A percentile compares a stretch with the other conserved stretches of the same genome.
phyloP scores from a whole-genome alignment of 805 yeast genomes.

The Alloascoidea africana region DNA sequence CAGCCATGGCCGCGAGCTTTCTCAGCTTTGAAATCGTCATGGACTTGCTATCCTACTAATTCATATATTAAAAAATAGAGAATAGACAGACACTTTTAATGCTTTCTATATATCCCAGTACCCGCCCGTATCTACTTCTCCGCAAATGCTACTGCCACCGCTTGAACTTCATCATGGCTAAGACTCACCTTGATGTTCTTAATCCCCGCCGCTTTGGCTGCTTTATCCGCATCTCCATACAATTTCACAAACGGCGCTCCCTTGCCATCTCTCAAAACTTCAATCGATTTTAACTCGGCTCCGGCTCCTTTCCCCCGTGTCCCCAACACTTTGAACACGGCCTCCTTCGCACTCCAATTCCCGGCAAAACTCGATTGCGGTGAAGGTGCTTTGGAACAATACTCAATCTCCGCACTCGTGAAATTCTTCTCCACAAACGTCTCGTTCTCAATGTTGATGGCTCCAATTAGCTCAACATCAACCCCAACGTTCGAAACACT shows the following conservation, averaged over 20 bases:
- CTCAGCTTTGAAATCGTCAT: constrained; percentile 65
- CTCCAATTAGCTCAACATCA: constrained; percentile 80
- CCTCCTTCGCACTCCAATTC: constrained; percentile 98
- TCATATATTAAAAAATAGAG: too few species aligned
- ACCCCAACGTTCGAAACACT: constrained; percentile 81
- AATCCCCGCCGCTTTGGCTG: constrained; percentile 61
- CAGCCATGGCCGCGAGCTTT: constrained; percentile 96
- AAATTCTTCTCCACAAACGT: constrained; percentile 90
- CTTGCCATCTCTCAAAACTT: constrained; percentile 54
- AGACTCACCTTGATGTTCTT: constrained; percentile 71
- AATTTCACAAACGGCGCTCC: constrained; percentile 77
- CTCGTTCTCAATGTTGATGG: constrained; percentile 71
- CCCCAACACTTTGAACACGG: constrained; percentile 91
- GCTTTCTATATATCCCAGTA: too few species aligned
- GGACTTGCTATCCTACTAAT: constrained; percentile 16
- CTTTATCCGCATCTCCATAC: constrained; percentile 59
- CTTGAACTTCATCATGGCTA: constrained; percentile 93
- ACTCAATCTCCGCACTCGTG: constrained; percentile 63
- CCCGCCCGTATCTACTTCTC: too few species aligned
- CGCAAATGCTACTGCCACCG: constrained; percentile 87
- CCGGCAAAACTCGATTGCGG: constrained; percentile 92
- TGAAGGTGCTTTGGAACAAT: constrained; percentile 59
- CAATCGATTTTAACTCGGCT: constrained; percentile 84
- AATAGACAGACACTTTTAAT: too few species aligned
- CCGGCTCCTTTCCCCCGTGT: constrained; percentile 89